Evolutionary conservation across 306 rosid species (phyloP).

Genomic region (Ormosia semicastrata): DNA sequence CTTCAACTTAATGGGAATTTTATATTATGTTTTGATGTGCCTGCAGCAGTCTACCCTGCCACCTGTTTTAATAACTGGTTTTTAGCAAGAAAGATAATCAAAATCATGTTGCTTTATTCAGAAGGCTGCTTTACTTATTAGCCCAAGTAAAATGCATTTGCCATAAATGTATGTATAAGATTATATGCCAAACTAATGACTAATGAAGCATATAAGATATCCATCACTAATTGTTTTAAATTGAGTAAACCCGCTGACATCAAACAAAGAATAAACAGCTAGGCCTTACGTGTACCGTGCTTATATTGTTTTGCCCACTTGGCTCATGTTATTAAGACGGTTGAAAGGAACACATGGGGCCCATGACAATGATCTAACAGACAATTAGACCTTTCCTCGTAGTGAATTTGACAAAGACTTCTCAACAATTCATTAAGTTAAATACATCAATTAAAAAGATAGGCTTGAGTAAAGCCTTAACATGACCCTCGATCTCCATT

Average conservation of each 20-base stretch:
- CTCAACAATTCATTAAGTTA: slow-evolving; percentile 31
- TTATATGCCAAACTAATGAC: not conserved
- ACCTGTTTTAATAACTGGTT: not conserved
- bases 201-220: not conserved
- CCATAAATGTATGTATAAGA: not conserved
- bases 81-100: not conserved
- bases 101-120: not conserved
- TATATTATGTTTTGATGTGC: not conserved
- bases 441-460: not conserved
- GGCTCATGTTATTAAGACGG: slow-evolving; percentile 47
- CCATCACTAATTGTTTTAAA: slow-evolving; percentile 6
- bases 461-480: slow-evolving; percentile 9
- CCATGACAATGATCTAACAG: slow-evolving; percentile 47
- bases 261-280: slow-evolving; percentile 25
- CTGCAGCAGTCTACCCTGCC: not conserved
- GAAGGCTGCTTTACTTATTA: not conserved
- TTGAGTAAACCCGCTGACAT: slow-evolving; percentile 14
- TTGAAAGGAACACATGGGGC: slow-evolving; percentile 38
- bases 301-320: slow-evolving; percentile 52
- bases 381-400: slow-evolving; percentile 16
- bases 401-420: slow-evolving; percentile 40
- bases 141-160: too few relatives aligned
- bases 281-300: slow-evolving; percentile 34
- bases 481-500: not conserved
- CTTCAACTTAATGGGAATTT: not conserved